phyloP scores from a whole-genome alignment of 805 yeast genomes.

The Wickerhamomyces mucosus region DNA sequence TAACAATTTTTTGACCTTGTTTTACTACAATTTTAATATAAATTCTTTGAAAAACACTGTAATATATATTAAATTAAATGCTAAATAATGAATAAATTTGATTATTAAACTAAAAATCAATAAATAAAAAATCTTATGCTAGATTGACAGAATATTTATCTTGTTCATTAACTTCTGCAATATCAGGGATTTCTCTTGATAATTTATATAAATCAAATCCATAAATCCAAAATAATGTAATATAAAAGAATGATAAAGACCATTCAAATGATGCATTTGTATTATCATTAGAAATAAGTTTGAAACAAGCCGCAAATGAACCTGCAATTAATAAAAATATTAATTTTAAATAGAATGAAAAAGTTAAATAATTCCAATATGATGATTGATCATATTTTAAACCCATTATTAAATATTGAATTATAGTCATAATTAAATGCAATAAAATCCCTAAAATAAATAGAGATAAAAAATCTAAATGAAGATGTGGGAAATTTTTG shows the following conservation, averaged over 20 bases:
- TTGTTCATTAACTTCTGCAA: too few relatives aligned
- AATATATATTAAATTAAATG: too few relatives aligned
- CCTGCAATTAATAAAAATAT: constrained; percentile 62
- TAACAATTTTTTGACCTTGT: too few relatives aligned
- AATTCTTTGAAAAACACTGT: too few relatives aligned
- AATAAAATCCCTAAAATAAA: constrained; percentile 63
- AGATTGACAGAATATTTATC: too few relatives aligned
- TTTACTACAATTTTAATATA: too few relatives aligned
- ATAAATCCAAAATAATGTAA: constrained; percentile 33
- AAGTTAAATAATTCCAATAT: constrained; percentile 34
- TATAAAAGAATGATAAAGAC: constrained; percentile 81
- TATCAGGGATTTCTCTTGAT: too few relatives aligned
- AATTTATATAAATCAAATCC: too few relatives aligned
- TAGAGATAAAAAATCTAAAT: constrained; percentile 58
- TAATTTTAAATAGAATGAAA: constrained; percentile 43
- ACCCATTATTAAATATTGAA: constrained; percentile 39
- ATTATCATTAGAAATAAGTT: constrained; percentile 26
- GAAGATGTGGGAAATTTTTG: constrained; percentile 42
- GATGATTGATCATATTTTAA: constrained; percentile 26
- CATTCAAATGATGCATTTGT: constrained; percentile 55
- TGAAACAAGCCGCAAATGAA: constrained; percentile 62
- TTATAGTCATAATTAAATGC: constrained; percentile 33
- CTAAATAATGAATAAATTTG: too few relatives aligned
- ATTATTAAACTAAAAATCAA: too few relatives aligned
- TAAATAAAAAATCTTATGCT: too few relatives aligned